Base-by-base conservation (phyloP, 495 filamentous ascomycete genomes). In the Chaetomidium leptoderma region DNA sequence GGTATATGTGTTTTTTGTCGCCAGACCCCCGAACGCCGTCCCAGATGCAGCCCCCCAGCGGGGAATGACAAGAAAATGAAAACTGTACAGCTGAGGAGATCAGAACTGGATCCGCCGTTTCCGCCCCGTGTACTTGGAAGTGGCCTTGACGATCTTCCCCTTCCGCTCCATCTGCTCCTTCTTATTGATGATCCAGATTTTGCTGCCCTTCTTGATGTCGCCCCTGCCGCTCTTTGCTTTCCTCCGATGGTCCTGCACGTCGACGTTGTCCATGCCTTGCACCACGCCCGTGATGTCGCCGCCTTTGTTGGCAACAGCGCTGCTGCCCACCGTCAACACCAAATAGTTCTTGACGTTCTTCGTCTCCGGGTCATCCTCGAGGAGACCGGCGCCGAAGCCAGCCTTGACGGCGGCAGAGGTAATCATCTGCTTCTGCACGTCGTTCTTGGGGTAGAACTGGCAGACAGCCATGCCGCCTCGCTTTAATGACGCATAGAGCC, bases 391-490 rank as follows among this genome's bases (percentile, higher is more conserved):
- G 9, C 95, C 92, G 71, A 98, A 98, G 0, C 93, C 93, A 5
- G 93, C 93, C 67, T 86, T 90, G 55, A 96, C 87, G 1, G 93
- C 93, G 17, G 93, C 92, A 16, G 74, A 75, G 48, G 86, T 90
- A 54, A 97, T 91, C 93, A 97, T 96, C 57, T 77, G 83, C 67
- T 90, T 86, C 74, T 97, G 93, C 59, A 79, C 78, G 63, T 93
- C 90, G 70, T 98, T 96, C 75, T 93, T 95, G 4, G 93, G 95
- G 70, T 98, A 98, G 70, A 98, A 97, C 67, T 97, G 93, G 66
- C 92, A 92, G 23, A 97, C 93, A 2, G 95, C 93, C 39, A 89
- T 82, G 23, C 92, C 93, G 10, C 93, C 93, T 5, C 95, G 79
- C 56, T 86, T 81, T 54, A 98, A 72, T 70, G 83, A 86, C 21